A percentile compares a stretch with the other conserved stretches of the same genome.
phyloP scores from a whole-genome alignment of 164 flowering plant species.

The Vitis rupestris region DNA sequence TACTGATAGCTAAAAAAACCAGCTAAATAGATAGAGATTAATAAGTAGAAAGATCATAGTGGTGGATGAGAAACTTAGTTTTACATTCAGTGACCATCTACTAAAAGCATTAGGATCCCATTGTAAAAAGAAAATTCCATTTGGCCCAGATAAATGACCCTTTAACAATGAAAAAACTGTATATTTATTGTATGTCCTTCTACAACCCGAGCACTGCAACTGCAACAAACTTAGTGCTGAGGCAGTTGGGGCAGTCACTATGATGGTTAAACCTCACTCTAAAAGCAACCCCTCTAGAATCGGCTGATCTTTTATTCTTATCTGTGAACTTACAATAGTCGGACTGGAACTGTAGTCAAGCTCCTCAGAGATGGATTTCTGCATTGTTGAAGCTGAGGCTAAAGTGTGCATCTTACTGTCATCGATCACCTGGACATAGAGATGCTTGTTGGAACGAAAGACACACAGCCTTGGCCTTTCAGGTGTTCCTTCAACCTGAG shows the following conservation, averaged over 20 bases:
- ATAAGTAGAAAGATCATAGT: neutral
- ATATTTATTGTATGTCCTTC: neutral
- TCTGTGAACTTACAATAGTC: conserved; percentile 66
- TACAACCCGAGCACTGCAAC: neutral
- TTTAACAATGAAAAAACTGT: no score
- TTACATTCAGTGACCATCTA: neutral
- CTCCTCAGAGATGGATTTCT: conserved; percentile 77
- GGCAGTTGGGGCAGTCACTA: no score
- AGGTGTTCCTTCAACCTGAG: conserved; percentile 86
- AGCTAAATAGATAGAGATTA: no score
- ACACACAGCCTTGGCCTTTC: conserved; percentile 92
- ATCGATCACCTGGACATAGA: conserved; percentile 93
- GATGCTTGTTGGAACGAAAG: conserved; percentile 91
- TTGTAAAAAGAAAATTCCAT: neutral
- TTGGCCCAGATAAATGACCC: no score
- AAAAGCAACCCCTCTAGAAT: neutral
- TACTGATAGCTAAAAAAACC: no score
- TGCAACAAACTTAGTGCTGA: neutral
- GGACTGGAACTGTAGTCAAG: conserved; percentile 67
- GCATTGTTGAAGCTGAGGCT: conserved; percentile 90
- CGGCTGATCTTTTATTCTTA: neutral
- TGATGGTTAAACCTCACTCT: neutral
- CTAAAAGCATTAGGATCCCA: neutral
- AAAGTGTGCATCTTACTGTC: conserved; percentile 97
- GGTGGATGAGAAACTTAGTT: neutral